Percentiles rank a stretch among this genome's conserved stretches.
Conservation (phyloP, 768 basidiomycete species). For the Mycena crocata region DNA sequence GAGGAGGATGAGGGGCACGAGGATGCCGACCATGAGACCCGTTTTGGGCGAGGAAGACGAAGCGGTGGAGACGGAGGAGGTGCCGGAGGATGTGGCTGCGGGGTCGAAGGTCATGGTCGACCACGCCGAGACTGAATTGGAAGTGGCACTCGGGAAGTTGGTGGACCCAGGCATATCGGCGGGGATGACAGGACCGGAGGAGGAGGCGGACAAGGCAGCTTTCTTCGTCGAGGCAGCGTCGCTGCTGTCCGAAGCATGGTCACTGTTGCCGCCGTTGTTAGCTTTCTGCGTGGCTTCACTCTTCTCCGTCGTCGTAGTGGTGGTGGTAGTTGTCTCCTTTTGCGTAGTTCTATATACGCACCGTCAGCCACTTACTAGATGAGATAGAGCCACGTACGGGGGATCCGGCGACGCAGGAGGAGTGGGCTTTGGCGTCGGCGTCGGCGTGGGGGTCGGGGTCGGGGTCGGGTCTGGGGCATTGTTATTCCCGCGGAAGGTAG, state of each 20-base stretch:
- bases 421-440: neutral
- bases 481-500: neutral
- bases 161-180: neutral
- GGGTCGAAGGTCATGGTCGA: slow-evolving; percentile 13
- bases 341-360: neutral
- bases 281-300: neutral
- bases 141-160: neutral
- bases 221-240: neutral
- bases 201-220: neutral
- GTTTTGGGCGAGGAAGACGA: neutral
- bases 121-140: neutral
- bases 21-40: neutral
- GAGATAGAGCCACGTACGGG: neutral
- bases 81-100: neutral
- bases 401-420: neutral
- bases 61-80: neutral
- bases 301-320: neutral
- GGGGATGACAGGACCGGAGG: neutral
- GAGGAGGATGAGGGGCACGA: slow-evolving; percentile 9
- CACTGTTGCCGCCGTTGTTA: neutral
- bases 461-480: neutral
- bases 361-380: neutral
- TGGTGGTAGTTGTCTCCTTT: neutral
- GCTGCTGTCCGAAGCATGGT: neutral
- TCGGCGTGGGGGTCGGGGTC: neutral